Conservation (phyloP, 306 rosid genomes). For the Aeschynomene evenia region DNA sequence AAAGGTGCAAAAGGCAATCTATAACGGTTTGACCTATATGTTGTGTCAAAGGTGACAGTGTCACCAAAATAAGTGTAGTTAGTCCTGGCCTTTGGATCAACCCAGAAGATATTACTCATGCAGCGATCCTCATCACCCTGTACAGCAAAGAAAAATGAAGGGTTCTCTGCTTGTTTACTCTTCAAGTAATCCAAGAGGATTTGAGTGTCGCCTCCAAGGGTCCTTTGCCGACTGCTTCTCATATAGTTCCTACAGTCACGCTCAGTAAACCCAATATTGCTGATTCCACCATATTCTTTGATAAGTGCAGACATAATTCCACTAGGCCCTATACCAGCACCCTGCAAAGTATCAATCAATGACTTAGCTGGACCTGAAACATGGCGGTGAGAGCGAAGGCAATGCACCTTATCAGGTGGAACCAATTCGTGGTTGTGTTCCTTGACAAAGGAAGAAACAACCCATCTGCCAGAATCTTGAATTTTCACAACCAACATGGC, state of each 20-base stretch:
- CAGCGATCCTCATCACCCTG: constrained; percentile 37
- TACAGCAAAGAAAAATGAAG: constrained; percentile 39
- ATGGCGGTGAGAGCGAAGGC: constrained; percentile 41
- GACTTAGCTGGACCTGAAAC: constrained; percentile 44
- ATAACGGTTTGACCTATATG: constrained; percentile 44
- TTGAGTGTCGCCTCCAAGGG: constrained; percentile 42
- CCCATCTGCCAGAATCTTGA: constrained; percentile 43
- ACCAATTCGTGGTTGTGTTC: constrained; percentile 41
- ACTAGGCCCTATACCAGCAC: constrained; percentile 42
- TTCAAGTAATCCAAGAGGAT: constrained; percentile 40
- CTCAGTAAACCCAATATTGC: constrained; percentile 41
- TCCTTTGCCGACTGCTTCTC: constrained; percentile 38
- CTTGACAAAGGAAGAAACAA: constrained; percentile 34
- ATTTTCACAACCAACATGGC: constrained; percentile 56
- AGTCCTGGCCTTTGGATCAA: constrained; percentile 34
- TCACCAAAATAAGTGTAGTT: constrained; percentile 38
- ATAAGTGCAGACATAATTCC: constrained; percentile 42
- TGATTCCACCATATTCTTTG: constrained; percentile 36
- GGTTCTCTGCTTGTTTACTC: constrained; percentile 35
- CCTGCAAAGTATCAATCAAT: constrained; percentile 37
- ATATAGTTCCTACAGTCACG: constrained; percentile 44
- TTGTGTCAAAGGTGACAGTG: constrained; percentile 42
- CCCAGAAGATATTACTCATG: constrained; percentile 38
- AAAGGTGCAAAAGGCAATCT: constrained; percentile 42
- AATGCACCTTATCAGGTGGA: constrained; percentile 41